Conservation (phyloP, 768 basidiomycete species). For the Lyophyllum semitale region DNA sequence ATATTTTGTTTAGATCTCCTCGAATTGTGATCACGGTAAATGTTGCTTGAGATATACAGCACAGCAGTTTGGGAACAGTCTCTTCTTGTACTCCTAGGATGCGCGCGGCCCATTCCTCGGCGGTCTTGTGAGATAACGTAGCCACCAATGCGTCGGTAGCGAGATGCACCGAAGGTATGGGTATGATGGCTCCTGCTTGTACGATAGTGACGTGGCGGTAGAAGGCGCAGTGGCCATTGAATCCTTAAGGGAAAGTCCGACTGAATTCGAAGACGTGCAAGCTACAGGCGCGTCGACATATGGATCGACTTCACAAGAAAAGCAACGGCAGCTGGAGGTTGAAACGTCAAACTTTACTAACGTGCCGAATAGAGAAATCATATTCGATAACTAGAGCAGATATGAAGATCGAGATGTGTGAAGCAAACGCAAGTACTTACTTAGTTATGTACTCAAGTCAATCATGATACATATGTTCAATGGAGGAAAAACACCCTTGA, state of each 20-base stretch:
- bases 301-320: too few species aligned
- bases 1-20: neutral
- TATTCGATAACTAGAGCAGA: too few species aligned
- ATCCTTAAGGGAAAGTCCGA: too few species aligned
- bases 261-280: too few species aligned
- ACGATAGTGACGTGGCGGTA: too few species aligned
- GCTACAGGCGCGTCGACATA: too few species aligned
- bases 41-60: neutral
- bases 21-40: neutral
- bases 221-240: too few species aligned
- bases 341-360: too few species aligned
- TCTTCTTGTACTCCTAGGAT: neutral
- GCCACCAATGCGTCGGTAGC: neutral
- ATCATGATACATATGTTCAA: neutral
- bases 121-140: neutral
- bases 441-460: neutral
- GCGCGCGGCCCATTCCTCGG: neutral
- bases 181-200: neutral
- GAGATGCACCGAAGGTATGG: neutral
- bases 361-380: too few species aligned
- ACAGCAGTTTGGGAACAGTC: neutral
- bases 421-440: too few species aligned
- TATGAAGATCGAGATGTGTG: too few species aligned
- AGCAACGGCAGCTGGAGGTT: too few species aligned
- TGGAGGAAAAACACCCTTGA: neutral